Base-by-base conservation (phyloP, 2,329 filamentous ascomycete genomes). In the Hypoxylon sp. region DNA sequence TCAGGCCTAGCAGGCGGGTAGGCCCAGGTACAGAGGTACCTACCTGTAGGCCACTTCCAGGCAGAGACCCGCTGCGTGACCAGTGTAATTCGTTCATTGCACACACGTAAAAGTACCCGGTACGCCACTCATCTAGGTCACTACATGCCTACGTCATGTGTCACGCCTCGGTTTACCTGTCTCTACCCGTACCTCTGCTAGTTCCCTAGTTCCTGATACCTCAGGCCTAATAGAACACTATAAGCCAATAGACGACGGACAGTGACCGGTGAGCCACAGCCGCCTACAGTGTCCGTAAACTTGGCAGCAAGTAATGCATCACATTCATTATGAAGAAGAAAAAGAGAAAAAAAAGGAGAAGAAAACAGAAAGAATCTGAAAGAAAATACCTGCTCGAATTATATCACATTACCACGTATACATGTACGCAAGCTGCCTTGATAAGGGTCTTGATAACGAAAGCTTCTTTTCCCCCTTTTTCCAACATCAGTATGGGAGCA, bases 221-320 rank as follows among this genome's bases (percentile, higher is more conserved):
- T 35, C 7, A 29, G 50, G 58, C 58, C 58, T 58, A 60, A 60
- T 45, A 42, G 33, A 38, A 29, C 48, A 15, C n/a, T 1, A 33
- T 43, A 37, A 55, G 40, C 43, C 37, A 57, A n/a, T n/a, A n/a
- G n/a, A n/a, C n/a, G n/a, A n/a, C n/a, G n/a, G n/a, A n/a, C n/a
- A n/a, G n/a, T n/a, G n/a, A n/a, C n/a, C n/a, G n/a, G 31, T 42
- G 49, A 50, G 31, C 46, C 47, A 50, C 20, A 7, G 35, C n/a
- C n/a, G n/a, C n/a, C 3, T 35, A 35, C 31, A 35, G n/a, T 17
- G 51, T 40, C 48, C 52, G 35, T 53, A 55, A 60, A 60, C 60
- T 62, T 62, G 60, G 60, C 60, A 60, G 56, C 43, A 21, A 48
- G 23, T 24, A 49, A 48, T 29, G 53, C 52, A 63, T 63, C 56